A percentile compares a stretch with the other conserved stretches of the same genome.
These are phyloP conservation scores for Aspergillus fijiensis DNA, from an alignment of 2,329 filamentous ascomycete genomes.

Conservation along the genomic window DNA sequence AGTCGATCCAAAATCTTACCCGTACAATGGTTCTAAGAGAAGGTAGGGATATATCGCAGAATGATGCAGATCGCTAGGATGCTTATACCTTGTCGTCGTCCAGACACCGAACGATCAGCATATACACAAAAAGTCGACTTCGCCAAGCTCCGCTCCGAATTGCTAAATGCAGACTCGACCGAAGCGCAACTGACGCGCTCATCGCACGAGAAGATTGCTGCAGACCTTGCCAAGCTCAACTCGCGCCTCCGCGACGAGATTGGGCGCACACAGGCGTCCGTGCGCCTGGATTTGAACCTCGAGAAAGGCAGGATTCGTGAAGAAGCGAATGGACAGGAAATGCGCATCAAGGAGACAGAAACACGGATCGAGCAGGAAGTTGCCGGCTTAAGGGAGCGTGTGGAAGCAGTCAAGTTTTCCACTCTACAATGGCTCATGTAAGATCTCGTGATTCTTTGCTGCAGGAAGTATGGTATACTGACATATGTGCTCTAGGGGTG, in stretches of 20 bases:
- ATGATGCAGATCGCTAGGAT: background rate
- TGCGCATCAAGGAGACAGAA: slow-evolving; percentile 98
- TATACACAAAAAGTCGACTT: slow-evolving; percentile 94
- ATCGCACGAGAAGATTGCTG: slow-evolving; percentile 87
- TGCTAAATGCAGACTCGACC: slow-evolving; percentile 86
- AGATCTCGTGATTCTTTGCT: slow-evolving; percentile 32
- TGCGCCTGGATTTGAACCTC: slow-evolving; percentile 87
- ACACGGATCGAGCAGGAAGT: slow-evolving; percentile 98
- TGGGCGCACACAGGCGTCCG: slow-evolving; percentile 86
- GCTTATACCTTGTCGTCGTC: slow-evolving; percentile 3
- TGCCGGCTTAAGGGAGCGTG: slow-evolving; percentile 80
- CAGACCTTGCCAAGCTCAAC: slow-evolving; percentile 92
- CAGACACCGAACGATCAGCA: slow-evolving; percentile 53
- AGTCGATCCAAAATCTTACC: slow-evolving; percentile 96
- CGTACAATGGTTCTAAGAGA: slow-evolving; percentile 97
- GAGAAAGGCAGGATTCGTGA: slow-evolving; percentile 96
- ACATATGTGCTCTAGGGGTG: slow-evolving; percentile 50
- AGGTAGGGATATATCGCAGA: slow-evolving; percentile 55
- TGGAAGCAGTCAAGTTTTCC: slow-evolving; percentile 97
- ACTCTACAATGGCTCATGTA: slow-evolving; percentile 98
- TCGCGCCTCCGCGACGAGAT: slow-evolving; percentile 90
- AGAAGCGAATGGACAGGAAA: slow-evolving; percentile 92
- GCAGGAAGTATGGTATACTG: slow-evolving; percentile 20
- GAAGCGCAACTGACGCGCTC: slow-evolving; percentile 85
- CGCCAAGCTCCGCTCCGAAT: slow-evolving; percentile 90